Percentiles rank a stretch among this genome's conserved stretches.
phyloP scores from a whole-genome alignment of 306 rosid species.

The Gynostemma pentaphyllum region DNA sequence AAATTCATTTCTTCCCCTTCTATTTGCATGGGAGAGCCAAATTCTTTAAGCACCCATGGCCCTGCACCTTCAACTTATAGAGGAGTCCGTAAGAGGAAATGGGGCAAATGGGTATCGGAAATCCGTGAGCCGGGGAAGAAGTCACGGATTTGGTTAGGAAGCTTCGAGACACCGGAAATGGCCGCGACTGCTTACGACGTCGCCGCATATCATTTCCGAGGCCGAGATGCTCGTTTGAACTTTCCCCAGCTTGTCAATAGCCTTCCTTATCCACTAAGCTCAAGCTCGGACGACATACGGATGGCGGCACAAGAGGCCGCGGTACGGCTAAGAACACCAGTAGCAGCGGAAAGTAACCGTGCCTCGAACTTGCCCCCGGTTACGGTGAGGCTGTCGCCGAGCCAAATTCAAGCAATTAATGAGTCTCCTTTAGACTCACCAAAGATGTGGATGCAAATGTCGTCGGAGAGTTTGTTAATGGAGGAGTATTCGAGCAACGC shows the following conservation, averaged over 20 bases:
- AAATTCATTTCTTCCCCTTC: too few species aligned
- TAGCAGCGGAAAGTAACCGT: not conserved
- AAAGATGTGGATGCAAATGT: constrained; percentile 78
- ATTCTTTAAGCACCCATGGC: constrained; percentile 3
- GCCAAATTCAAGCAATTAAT: constrained; percentile 78
- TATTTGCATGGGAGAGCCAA: not conserved
- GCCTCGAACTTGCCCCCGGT: constrained; percentile 9
- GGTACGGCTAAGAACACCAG: constrained; percentile 16
- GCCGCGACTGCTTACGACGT: constrained; percentile 81
- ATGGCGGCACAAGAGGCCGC: constrained; percentile 76
- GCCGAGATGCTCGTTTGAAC: constrained; percentile 39
- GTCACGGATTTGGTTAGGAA: constrained; percentile 77
- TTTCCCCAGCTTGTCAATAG: constrained; percentile 43
- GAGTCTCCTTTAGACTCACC: constrained; percentile 88
- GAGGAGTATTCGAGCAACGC: constrained; percentile 1
- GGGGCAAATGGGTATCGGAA: constrained; percentile 98
- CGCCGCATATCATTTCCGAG: constrained; percentile 65
- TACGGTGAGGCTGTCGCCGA: constrained; percentile 52
- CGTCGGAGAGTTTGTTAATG: constrained; percentile 20
- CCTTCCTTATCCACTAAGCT: constrained; percentile 44
- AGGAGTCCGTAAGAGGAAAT: constrained; percentile 92
- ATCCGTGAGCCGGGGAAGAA: constrained; percentile 82
- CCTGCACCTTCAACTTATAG: constrained; percentile 49
- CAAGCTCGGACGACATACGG: constrained; percentile 42
- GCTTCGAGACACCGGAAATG: constrained; percentile 70